phyloP scores from a whole-genome alignment of 1,139 yeast genomes.

The Nakaseomyces sp. region DNA sequence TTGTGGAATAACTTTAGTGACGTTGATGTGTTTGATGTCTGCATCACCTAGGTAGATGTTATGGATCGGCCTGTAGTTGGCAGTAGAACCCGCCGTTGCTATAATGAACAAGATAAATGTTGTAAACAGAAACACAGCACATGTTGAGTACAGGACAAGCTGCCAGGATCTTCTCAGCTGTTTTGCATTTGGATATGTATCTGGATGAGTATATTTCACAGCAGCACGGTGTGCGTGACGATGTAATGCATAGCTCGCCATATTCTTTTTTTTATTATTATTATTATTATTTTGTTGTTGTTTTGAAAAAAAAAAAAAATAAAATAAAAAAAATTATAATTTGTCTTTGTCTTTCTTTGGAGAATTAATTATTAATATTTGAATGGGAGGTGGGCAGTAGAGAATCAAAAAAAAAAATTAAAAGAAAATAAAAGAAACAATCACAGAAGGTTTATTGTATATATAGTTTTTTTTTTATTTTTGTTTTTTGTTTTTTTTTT shows the following conservation, averaged over 20 bases:
- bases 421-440: no score
- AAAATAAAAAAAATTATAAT: neutral
- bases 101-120: constrained; percentile 18
- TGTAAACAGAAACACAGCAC: constrained; percentile 18
- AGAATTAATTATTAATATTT: no score
- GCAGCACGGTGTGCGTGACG: constrained; percentile 8
- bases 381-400: no score
- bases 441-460: no score
- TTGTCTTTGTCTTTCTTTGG: no score
- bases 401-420: no score
- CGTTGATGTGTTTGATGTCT: constrained; percentile 28
- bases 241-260: neutral
- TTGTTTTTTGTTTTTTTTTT: neutral
- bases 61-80: constrained; percentile 26
- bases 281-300: neutral
- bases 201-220: constrained; percentile 7
- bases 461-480: neutral
- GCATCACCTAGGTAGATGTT: constrained; percentile 29
- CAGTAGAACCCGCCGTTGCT: constrained; percentile 28
- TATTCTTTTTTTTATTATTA: neutral
- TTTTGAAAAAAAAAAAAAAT: neutral
- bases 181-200: constrained; percentile 2
- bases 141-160: constrained; percentile 1
- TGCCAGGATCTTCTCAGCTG: neutral
- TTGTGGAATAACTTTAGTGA: constrained; percentile 29